Evolutionary conservation across 2,329 filamentous ascomycete species (phyloP), one percentile per base, ranked within the genome.

Genomic region (Byssothecium circinans): DNA sequence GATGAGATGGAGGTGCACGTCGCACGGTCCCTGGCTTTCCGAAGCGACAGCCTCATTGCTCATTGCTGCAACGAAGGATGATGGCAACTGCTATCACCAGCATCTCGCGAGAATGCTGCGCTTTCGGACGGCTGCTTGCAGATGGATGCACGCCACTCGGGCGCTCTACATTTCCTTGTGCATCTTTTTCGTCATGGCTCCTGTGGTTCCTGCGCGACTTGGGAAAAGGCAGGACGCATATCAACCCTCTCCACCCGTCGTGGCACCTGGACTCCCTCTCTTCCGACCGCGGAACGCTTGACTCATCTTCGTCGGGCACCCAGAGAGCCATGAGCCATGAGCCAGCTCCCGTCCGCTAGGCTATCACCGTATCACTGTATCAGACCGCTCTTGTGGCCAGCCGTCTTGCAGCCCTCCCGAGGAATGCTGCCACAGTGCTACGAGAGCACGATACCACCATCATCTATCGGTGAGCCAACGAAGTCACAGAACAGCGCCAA

Each of bases 381-480:
- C 51, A 62, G 62, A 67, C 65, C 61, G 66, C 63, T 57, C 47
- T 48, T 60, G 55, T 49, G 47, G 47, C 57, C 53, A 49, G 50
- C 43, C 45, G 46, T 43, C 33, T 38, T 51, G 38, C 12, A 27
- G 22, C 29, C 43, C 30, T 42, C 42, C 36, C 46, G 43, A 45
- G 39, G 37, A 41, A 45, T 43, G 44, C 54, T 53, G 42, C 51
- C 58, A 50, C 43, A 45, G 48, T 45, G 36, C 49, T 35, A 41
- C 53, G 48, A 62, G 61, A 53, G 50, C 47, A 60, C 23, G 23
- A 20, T 37, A 37, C 35, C 35, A 37, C 61, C 55, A 47, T 61
- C 57, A 50, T 61, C 51, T 56, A 56, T 41, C 49, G 41, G 53
- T 49, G 51, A 61, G 49, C 65, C 65, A 68, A 70, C 64, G 47